A percentile compares a stretch with the other conserved stretches of the same genome.
These are phyloP conservation scores for Annulohypoxylon stygium DNA, from an alignment of 495 filamentous ascomycete species.

Conservation along the genomic window DNA sequence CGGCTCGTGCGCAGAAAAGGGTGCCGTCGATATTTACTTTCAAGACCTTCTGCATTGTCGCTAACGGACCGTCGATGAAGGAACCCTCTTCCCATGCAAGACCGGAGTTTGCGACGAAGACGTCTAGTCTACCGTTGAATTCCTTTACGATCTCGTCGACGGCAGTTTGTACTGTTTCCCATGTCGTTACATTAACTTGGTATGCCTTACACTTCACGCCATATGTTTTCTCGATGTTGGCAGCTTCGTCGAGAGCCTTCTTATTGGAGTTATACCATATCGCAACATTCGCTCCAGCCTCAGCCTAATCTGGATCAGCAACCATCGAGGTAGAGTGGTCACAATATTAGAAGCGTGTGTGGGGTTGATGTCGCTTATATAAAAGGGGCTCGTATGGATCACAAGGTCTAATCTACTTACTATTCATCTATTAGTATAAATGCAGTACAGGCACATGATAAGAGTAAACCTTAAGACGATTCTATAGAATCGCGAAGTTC, in stretches of 20 bases:
- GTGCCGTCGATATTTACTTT: conserved; percentile 83
- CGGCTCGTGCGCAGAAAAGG: conserved; percentile 84
- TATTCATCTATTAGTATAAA: conserved; percentile 22
- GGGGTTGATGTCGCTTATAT: background rate
- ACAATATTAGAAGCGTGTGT: background rate
- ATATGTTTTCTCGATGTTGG: conserved; percentile 77
- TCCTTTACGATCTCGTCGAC: conserved; percentile 72
- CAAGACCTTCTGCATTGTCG: conserved; percentile 77
- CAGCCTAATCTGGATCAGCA: conserved; percentile 61
- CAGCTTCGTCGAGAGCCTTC: conserved; percentile 76
- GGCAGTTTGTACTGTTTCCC: conserved; percentile 68
- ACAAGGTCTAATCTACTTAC: conserved; percentile 31
- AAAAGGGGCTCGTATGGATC: background rate
- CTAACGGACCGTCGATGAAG: conserved; percentile 73
- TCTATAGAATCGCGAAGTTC: background rate
- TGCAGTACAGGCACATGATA: background rate
- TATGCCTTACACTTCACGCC: conserved; percentile 90
- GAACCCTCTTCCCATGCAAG: conserved; percentile 79
- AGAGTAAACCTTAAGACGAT: background rate
- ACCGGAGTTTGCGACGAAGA: conserved; percentile 86
- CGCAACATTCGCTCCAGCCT: conserved; percentile 88
- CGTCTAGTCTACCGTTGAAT: conserved; percentile 79
- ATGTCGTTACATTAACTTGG: conserved; percentile 74
- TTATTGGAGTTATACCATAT: conserved; percentile 88
- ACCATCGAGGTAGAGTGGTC: conserved; percentile 43